Percentiles rank a stretch among this genome's conserved stretches.
Conservation (phyloP, 345 rosid genomes). For the Populus alba region DNA sequence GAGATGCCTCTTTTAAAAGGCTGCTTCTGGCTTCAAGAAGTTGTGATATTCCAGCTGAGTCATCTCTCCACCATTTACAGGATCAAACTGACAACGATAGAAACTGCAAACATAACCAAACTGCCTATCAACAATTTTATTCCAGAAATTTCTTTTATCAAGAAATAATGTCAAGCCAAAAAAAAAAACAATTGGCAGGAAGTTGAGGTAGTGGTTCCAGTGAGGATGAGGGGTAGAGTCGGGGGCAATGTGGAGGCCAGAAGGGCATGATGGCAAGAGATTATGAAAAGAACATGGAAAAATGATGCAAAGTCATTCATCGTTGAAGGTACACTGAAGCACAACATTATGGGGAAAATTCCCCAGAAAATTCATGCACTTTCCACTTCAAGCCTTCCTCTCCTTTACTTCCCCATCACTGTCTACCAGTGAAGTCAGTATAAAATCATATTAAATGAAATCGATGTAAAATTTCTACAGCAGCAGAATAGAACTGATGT, state of each 20-base stretch:
- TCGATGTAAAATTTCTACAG: background rate
- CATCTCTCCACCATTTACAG: conserved; percentile 90
- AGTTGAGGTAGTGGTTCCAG: background rate
- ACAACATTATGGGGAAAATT: background rate
- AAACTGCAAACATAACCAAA: conserved; percentile 53
- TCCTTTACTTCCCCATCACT: background rate
- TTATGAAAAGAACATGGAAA: background rate
- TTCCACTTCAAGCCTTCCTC: background rate
- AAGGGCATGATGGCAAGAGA: background rate
- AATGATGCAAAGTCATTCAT: no score
- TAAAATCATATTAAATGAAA: background rate
- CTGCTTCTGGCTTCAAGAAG: conserved; percentile 70
- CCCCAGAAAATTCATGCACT: background rate
- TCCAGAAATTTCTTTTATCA: background rate
- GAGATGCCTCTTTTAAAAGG: conserved; percentile 31
- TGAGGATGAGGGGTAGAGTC: background rate
- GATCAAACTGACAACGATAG: conserved; percentile 87
- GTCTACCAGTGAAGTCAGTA: background rate
- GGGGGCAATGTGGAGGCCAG: background rate
- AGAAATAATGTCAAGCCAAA: no score
- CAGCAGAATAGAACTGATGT: background rate
- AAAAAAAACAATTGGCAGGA: background rate
- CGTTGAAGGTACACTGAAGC: no score
- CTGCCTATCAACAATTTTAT: background rate
- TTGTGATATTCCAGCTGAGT: conserved; percentile 76